Evolutionary conservation across 805 yeast species (phyloP), one percentile per base, ranked within the genome.

Genomic region (Candida incommunis): DNA sequence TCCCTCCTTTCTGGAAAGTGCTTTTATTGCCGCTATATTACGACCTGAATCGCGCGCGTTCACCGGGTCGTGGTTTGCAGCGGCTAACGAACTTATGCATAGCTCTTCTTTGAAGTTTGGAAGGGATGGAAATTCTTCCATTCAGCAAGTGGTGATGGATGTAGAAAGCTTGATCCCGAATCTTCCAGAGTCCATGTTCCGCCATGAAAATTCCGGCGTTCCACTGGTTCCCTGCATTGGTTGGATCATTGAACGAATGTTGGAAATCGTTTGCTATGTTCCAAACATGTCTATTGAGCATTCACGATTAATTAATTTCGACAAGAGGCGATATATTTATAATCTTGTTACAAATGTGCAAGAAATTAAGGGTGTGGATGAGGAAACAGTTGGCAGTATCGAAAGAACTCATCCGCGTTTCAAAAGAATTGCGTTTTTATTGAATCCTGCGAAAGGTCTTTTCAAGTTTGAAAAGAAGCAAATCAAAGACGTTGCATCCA

Each of bases 1-100:
- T 18, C 96, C 96, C 3, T 82, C 95, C 1, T 80, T 87, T 58
- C 69, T 90, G 45, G 97, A 90, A 60, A 70, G 87, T 2, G 84
- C 92, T 13, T 66, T 88, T 27, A 68, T 74, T 0, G 75, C 82
- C 51, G 85, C 87, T 1, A 72, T 88, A 16, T 66, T 84, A 25
- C 70, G 90, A 1, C 95, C 96, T 0, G 92, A 83, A 55, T 76
- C 90, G 25, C 70, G 97, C 47, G 60, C 68, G 16, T 85, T 74
- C 57, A 73, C 81, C 5, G 68, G 68, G 41, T 66, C 78, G 5
- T 90, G 96, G 97, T 61, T 73, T 2, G 64, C 69, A 46, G 80
- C 88, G 16, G 24, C 23, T 7, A 40, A 25, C 21, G 48, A 48
- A 4, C 41, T 42, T 9, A 29, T 16, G 59, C 60, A 26, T 58